Percentiles rank a stretch among this genome's conserved stretches.
Evolutionary conservation across 176 grass and related monocot genomes (phyloP).

Genomic region (Ensete ventricosum): DNA sequence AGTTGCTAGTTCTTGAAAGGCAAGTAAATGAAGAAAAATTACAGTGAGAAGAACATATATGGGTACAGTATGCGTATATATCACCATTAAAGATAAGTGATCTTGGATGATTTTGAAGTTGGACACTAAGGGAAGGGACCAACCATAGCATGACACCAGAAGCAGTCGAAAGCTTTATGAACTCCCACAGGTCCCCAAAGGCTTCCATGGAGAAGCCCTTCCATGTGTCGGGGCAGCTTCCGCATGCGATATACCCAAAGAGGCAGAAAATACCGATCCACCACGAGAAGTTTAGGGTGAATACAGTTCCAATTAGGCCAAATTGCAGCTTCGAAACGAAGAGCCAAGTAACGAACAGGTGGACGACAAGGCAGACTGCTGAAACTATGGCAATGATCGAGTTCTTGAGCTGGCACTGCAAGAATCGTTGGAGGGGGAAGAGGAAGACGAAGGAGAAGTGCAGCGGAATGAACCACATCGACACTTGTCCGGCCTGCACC

Average conservation of each 20-base stretch:
- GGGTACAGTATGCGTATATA: too few species aligned
- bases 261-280: constrained; percentile 17
- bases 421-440: constrained; percentile 24
- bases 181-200: constrained; percentile 21
- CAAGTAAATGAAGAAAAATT: too few species aligned
- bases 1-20: too few species aligned
- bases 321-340: constrained; percentile 13
- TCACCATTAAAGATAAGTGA: too few species aligned
- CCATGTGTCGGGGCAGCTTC: constrained; percentile 33
- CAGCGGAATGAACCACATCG: constrained; percentile 31
- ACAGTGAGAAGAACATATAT: too few species aligned
- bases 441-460: constrained; percentile 16
- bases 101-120: not conserved
- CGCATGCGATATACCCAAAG: constrained; percentile 19
- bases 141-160: constrained; percentile 45
- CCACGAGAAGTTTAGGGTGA: not conserved
- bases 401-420: constrained; percentile 40
- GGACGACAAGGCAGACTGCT: constrained; percentile 4
- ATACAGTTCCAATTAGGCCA: constrained; percentile 16
- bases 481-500: constrained; percentile 1
- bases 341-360: constrained; percentile 28
- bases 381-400: constrained; percentile 17
- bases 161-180: constrained; percentile 24
- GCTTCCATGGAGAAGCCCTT: constrained; percentile 32
- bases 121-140: not conserved